Evolutionary conservation across 441 rosid genomes (phyloP), one percentile per base, ranked within the genome.

Genomic region (Eruca vesicaria): DNA sequence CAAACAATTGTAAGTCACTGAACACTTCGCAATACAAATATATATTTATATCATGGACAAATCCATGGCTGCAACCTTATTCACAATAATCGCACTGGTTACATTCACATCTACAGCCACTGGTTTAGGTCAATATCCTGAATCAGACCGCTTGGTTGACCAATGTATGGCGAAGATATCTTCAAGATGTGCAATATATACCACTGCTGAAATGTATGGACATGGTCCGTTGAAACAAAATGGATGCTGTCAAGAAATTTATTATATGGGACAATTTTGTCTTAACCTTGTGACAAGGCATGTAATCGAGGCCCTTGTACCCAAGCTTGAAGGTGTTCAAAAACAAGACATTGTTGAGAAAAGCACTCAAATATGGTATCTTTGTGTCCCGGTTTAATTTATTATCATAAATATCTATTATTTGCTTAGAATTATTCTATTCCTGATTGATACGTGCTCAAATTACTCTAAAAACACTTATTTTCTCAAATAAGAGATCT

Each of bases 121-220:
- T n/a, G 26, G n/a, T 52, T 18, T 68, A 43, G 78, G 9, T 18
- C 33, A 68, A 21, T 11, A 69, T 68, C 63, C 63, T 4, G 63
- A 61, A 68, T 12, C 67, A 35, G 73, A 68, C 48, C 32, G 21
- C 8, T 9, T 16, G 18, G 14, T 68, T 9, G 38, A 68, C 64
- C 7, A 26, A 14, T 75, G 79, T 68, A 61, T 75, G 48, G 43
- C 45, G 1, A 75, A 36, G 63, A 3, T 68, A 61, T 68, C 78
- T 61, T 61, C 73, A 68, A 68, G 63, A 36, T 75, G 79, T 68
- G 79, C 79, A 2, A 61, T 68, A 63, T 75, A 68, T 60, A 32
- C 41, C 55, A 59, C 73, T 6, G 68, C 45, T 2, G 63, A 61
- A 61, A 61, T 68, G 59, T 76, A 19, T 69, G 19, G 3, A 4